These are phyloP conservation scores for Hymenoscyphus infarciens DNA, from an alignment of 2,329 filamentous ascomycete species.

Conservation along the genomic window DNA sequence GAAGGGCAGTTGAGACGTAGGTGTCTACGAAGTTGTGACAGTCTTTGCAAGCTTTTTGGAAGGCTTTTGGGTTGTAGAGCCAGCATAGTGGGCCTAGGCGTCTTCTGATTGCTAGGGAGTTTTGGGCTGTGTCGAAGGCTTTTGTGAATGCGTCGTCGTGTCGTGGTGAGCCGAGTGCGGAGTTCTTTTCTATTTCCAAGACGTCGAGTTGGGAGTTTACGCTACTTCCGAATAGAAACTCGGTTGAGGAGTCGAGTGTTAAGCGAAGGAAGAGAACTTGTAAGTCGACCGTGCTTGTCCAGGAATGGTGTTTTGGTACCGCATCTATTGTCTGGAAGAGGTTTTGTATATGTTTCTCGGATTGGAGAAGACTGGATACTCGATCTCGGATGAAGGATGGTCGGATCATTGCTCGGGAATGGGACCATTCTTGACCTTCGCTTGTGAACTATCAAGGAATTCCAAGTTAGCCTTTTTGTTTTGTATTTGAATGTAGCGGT, in stretches of 20 bases:
- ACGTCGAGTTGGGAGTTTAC: constrained; percentile 30
- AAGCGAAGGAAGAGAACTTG: constrained; percentile 53
- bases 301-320: constrained; percentile 36
- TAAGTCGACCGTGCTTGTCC: constrained; percentile 43
- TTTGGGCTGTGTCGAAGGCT: constrained; percentile 27
- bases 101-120: constrained; percentile 38
- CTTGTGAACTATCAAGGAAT: constrained; percentile 16
- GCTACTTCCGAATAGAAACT: constrained; percentile 36
- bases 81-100: constrained; percentile 43
- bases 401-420: constrained; percentile 42
- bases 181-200: constrained; percentile 16
- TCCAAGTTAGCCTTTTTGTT: too few relatives aligned
- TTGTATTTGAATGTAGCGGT: too few relatives aligned
- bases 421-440: constrained; percentile 32
- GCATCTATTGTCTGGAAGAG: constrained; percentile 42
- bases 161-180: constrained; percentile 10
- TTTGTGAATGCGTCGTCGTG: constrained; percentile 21
- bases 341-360: constrained; percentile 40
- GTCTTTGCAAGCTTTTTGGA: not conserved
- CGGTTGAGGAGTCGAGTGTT: constrained; percentile 54
- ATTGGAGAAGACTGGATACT: constrained; percentile 45
- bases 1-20: too few relatives aligned
- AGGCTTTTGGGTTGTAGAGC: constrained; percentile 31
- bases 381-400: constrained; percentile 52
- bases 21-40: not conserved